Evolutionary conservation across 2,329 filamentous ascomycete species (phyloP), one percentile per base, ranked within the genome.

Genomic region (Aspergillus japonicus): DNA sequence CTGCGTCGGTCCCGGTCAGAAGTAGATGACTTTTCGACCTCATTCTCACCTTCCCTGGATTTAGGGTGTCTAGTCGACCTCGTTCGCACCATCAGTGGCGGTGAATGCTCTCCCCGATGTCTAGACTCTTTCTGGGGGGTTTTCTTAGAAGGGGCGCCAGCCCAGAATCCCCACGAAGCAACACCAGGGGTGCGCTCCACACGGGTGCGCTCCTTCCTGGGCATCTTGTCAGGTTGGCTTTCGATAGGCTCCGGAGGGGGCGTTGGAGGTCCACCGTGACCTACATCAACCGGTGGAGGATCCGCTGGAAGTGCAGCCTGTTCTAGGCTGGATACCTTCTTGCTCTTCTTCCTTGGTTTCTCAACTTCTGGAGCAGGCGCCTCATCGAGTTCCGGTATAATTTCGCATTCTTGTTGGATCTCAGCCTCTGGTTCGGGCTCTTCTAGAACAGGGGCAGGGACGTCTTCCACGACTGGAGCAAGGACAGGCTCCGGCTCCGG

Each of bases 81-180:
- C 10, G 85, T 85, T 51, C 84, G 78, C 24, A 72, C 76, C 48
- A 85, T 64, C 10, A 75, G 78, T 14, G 82, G 73, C 2, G 73
- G 77, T 11, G 74, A 69, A 16, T 70, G 73, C 58, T 80, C 78
- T 59, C 73, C 66, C 39, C 77, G 76, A 4, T 69, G 66, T 49
- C 71, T 74, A 12, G 72, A 69, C 56, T 85, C 83, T 67, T 83
- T 87, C 64, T 83, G 82, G 62, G 71, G 66, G 23, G 80, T 71
- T 65, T 80, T 82, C 64, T 77, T 80, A 4, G 78, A 70, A 21
- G 81, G 76, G 3, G 83, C 79, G 16, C 86, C 83, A 19, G 84
- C 85, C 89, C 89, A 94, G 73, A 87, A 86, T 39, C 87, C 89
- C 91, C 92, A 95, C 31, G 89, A 87, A 12, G 85, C 81, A n/a